Percentiles rank a stretch among this genome's conserved stretches.
Evolutionary conservation across 345 rosid genomes (phyloP).

Genomic region (Ceriops tagal): DNA sequence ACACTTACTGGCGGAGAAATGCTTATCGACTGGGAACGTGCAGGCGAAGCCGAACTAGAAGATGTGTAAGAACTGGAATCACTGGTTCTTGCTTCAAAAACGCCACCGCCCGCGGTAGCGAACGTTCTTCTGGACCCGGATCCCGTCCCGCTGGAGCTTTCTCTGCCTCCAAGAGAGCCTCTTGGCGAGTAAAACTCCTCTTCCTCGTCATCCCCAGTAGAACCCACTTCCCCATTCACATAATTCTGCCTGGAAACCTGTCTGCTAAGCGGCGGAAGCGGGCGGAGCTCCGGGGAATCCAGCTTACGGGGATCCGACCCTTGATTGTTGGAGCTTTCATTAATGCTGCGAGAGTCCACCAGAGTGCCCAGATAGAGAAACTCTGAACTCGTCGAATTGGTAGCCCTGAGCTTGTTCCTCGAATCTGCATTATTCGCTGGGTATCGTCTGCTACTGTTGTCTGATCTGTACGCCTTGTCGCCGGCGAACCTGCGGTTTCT

Average conservation of each 20-base stretch:
- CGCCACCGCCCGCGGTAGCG: slow-evolving; percentile 29
- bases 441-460: slow-evolving; percentile 4
- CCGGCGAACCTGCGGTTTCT: slow-evolving; percentile 33
- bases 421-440: slow-evolving; percentile 16
- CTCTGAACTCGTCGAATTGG: slow-evolving; percentile 57
- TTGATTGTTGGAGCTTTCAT: slow-evolving; percentile 18
- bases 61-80: slow-evolving; percentile 62
- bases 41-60: slow-evolving; percentile 71
- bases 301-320: slow-evolving; percentile 51
- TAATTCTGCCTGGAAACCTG: slow-evolving; percentile 42
- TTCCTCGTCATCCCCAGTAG: slow-evolving; percentile 58
- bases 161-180: slow-evolving; percentile 61
- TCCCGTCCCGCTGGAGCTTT: slow-evolving; percentile 52
- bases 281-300: slow-evolving; percentile 94
- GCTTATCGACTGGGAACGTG: slow-evolving; percentile 73
- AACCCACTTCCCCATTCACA: slow-evolving; percentile 42
- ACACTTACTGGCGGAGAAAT: slow-evolving; percentile 76
- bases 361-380: slow-evolving; percentile 83
- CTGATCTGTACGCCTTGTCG: slow-evolving; percentile 42
- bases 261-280: slow-evolving; percentile 75
- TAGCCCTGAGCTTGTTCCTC: slow-evolving; percentile 28
- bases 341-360: slow-evolving; percentile 43
- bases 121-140: slow-evolving; percentile 68
- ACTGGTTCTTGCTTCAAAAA: slow-evolving; percentile 38
- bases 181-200: slow-evolving; percentile 94